Conservation (phyloP, 2,329 filamentous ascomycete genomes). For the Bertia moriformis region DNA sequence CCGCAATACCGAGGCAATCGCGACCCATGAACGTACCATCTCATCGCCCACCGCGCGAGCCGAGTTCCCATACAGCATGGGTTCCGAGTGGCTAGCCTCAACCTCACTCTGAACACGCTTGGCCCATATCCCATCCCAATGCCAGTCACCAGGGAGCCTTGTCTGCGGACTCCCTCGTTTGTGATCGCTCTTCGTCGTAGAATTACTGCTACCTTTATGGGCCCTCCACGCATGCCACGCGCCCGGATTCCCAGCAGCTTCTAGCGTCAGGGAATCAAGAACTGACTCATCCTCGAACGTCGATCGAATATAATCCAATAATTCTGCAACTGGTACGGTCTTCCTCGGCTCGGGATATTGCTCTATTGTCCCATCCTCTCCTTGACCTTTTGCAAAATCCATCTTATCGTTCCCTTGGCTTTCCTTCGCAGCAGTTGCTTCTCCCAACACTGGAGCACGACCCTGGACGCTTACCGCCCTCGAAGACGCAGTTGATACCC, state of each 20-base stretch:
- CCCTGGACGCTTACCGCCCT: not conserved
- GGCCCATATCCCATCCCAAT: constrained; percentile 96
- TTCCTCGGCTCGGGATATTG: constrained; percentile 14
- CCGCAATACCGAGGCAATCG: too few species aligned
- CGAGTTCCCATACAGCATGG: constrained; percentile 58
- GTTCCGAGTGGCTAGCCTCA: constrained; percentile 62
- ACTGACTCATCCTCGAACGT: constrained; percentile 67
- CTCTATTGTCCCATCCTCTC: too few species aligned
- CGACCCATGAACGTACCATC: constrained; percentile 1
- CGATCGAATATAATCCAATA: constrained; percentile 69
- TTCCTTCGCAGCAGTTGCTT: not conserved
- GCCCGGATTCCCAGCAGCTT: constrained; percentile 74
- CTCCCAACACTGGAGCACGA: not conserved
- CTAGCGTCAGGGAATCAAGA: constrained; percentile 64
- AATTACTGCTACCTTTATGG: constrained; percentile 3
- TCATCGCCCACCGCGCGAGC: constrained; percentile 6
- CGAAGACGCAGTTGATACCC: not conserved
- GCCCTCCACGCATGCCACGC: constrained; percentile 84
- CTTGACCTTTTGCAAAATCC: not conserved
- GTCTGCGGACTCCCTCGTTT: constrained; percentile 5
- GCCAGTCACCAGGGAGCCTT: constrained; percentile 71
- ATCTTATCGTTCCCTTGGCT: not conserved
- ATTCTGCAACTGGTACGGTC: constrained; percentile 43
- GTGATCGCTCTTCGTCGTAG: not conserved
- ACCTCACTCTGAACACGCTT: constrained; percentile 71